Evolutionary conservation across 1,284 basidiomycete species (phyloP).

Genomic region (Ceratobasidium theobromae): DNA sequence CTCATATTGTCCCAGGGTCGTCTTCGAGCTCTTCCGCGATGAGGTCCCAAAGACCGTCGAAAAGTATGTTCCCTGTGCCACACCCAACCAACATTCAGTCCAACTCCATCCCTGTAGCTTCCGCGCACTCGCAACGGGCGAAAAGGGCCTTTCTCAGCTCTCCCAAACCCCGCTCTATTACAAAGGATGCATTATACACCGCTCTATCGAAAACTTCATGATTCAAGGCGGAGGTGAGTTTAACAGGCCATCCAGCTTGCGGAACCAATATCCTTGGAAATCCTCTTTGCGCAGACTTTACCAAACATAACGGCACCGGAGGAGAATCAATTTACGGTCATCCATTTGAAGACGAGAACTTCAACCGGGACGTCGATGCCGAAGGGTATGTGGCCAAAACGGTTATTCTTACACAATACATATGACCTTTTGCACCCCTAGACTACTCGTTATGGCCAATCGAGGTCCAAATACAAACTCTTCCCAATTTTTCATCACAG

Average conservation of each 20-base stretch:
- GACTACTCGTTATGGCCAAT: constrained; percentile 82
- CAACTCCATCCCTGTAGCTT: constrained; percentile 56
- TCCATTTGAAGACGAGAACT: constrained; percentile 75
- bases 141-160: constrained; percentile 67
- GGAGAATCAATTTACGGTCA: constrained; percentile 80
- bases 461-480: constrained; percentile 75
- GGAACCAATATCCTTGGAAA: background rate
- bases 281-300: constrained; percentile 59
- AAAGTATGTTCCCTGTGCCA: constrained; percentile 58
- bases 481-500: constrained; percentile 82
- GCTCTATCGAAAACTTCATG: constrained; percentile 86
- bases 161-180: constrained; percentile 75
- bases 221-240: constrained; percentile 73
- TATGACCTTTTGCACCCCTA: too few species aligned
- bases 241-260: background rate
- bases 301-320: constrained; percentile 77
- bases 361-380: constrained; percentile 63
- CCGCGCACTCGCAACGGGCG: constrained; percentile 84
- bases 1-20: constrained; percentile 50
- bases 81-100: background rate
- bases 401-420: background rate
- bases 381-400: constrained; percentile 50
- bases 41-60: constrained; percentile 80
- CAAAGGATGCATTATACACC: constrained; percentile 76
- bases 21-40: constrained; percentile 81